phyloP scores from a whole-genome alignment of 192 early-diverging fungal genomes.

The Gaertneriomyces semiglobifer region DNA sequence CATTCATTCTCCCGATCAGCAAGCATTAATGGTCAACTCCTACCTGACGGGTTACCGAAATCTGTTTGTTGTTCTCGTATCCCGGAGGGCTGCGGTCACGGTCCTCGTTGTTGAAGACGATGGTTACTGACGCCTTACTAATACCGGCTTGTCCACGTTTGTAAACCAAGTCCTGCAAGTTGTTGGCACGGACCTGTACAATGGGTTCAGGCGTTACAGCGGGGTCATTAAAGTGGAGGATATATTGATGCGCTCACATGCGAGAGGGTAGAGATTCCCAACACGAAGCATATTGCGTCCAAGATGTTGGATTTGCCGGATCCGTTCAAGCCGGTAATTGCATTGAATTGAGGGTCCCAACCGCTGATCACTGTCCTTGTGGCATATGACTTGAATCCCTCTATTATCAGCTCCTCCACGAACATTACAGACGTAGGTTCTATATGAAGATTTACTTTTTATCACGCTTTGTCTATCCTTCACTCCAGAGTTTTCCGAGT shows the following conservation, averaged over 20 bases:
- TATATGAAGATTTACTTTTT: too few species aligned
- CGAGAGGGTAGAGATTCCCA: constrained; percentile 90
- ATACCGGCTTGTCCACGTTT: constrained; percentile 98
- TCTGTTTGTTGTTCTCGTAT: constrained; percentile 77
- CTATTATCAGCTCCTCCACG: constrained; percentile 93
- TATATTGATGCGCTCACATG: constrained; percentile 55
- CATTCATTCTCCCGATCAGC: too few species aligned
- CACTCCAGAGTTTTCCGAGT: too few species aligned
- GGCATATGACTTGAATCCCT: constrained; percentile 99
- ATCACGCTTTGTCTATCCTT: too few species aligned
- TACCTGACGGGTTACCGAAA: constrained; percentile 95
- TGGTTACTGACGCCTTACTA: constrained; percentile 95
- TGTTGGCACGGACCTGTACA: constrained; percentile 78
- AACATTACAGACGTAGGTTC: constrained; percentile 40
- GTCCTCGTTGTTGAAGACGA: constrained; percentile 93
- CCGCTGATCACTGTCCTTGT: constrained; percentile 90
- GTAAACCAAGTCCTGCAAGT: constrained; percentile 94
- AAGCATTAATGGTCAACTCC: not conserved
- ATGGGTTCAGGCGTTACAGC: not conserved
- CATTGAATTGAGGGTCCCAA: constrained; percentile 98
- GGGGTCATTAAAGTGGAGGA: not conserved
- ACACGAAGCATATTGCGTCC: constrained; percentile 97
- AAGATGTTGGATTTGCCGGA: constrained; percentile 98
- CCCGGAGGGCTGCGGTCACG: constrained; percentile 79
- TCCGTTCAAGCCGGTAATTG: constrained; percentile 97